A percentile compares a stretch with the other conserved stretches of the same genome.
Conservation (phyloP, 169 alveolate species). For the Eimeria zaria region DNA sequence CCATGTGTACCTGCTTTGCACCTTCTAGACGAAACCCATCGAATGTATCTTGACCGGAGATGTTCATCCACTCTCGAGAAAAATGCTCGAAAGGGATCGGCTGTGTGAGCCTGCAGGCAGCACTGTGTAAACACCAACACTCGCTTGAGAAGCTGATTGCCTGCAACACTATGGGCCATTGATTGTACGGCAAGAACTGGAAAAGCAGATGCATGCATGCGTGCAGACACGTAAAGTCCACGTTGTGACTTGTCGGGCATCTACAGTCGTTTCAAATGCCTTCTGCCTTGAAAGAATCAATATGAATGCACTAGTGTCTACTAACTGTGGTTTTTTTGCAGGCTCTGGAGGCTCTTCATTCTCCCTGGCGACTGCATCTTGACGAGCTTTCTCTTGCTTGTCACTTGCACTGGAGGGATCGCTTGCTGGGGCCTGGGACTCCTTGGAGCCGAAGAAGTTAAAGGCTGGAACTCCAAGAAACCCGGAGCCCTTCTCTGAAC, state of each 20-base stretch:
- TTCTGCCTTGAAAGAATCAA: neutral
- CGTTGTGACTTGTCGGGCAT: neutral
- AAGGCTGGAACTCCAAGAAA: slow-evolving; percentile 7
- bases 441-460: slow-evolving; percentile 47
- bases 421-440: slow-evolving; percentile 15
- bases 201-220: neutral
- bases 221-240: neutral
- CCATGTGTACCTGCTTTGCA: slow-evolving; percentile 86
- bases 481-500: slow-evolving; percentile 41
- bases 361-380: slow-evolving; percentile 38
- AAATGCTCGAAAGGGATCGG: slow-evolving; percentile 86
- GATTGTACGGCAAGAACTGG: neutral
- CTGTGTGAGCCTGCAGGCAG: slow-evolving; percentile 53
- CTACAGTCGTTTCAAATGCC: neutral
- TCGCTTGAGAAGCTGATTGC: neutral
- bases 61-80: slow-evolving; percentile 93
- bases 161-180: neutral
- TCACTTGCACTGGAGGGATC: neutral
- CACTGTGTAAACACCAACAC: neutral
- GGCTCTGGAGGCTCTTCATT: slow-evolving; percentile 57
- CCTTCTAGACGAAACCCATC: slow-evolving; percentile 97
- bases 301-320: no score
- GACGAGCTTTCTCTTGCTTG: neutral
- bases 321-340: slow-evolving; percentile 57
- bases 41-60: slow-evolving; percentile 94